phyloP scores from a whole-genome alignment of 2,329 filamentous ascomycete species.

The Fusarium lyarnte region DNA sequence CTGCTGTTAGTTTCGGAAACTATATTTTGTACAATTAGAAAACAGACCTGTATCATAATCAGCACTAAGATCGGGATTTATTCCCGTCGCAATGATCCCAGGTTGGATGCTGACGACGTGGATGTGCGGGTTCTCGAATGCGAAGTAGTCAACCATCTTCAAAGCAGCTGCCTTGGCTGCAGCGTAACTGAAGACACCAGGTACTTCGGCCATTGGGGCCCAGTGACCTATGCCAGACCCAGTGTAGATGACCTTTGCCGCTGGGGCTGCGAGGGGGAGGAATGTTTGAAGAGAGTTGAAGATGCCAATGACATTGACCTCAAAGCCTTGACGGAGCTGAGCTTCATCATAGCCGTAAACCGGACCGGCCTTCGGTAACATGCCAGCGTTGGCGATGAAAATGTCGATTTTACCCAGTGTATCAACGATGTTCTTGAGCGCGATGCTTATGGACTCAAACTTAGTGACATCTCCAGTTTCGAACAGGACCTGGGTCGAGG shows the following conservation, averaged over 20 bases:
- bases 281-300: slow-evolving; percentile 43
- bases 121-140: slow-evolving; percentile 49
- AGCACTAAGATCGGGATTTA: slow-evolving; percentile 19
- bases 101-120: slow-evolving; percentile 54
- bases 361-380: background rate
- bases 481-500: background rate
- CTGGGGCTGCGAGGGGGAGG: slow-evolving; percentile 10
- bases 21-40: accelerated
- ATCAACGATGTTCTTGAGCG: background rate
- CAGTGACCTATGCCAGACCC: slow-evolving; percentile 36
- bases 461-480: background rate
- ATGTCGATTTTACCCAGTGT: slow-evolving; percentile 28
- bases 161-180: slow-evolving; percentile 48
- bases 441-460: background rate
- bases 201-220: slow-evolving; percentile 13
- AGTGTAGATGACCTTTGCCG: slow-evolving; percentile 36
- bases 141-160: slow-evolving; percentile 50
- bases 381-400: slow-evolving; percentile 23
- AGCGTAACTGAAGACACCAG: slow-evolving; percentile 44
- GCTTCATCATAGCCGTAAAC: slow-evolving; percentile 6
- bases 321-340: slow-evolving; percentile 17
- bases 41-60: background rate
- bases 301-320: slow-evolving; percentile 37
- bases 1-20: accelerated
- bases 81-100: slow-evolving; percentile 52